Percentiles rank a stretch among this genome's conserved stretches.
phyloP scores from a whole-genome alignment of 805 yeast species.

The Metschnikowia shivogae region DNA sequence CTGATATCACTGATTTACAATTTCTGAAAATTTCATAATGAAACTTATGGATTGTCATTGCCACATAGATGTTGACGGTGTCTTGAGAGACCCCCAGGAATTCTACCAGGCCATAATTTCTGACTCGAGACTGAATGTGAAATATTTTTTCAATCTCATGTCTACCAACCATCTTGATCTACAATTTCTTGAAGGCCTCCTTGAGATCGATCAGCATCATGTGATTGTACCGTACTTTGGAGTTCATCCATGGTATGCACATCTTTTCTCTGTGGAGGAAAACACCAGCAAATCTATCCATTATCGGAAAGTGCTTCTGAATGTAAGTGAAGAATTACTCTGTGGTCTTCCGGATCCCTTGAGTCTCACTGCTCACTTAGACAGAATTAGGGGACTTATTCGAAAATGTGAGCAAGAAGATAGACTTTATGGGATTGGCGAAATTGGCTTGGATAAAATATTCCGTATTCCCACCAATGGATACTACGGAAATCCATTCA shows the following conservation, averaged over 20 bases:
- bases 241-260: slow-evolving; percentile 90
- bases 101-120: slow-evolving; percentile 5
- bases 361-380: slow-evolving; percentile 32
- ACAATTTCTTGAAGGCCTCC: slow-evolving; percentile 20
- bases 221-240: slow-evolving; percentile 54
- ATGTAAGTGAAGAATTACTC: slow-evolving; percentile 39
- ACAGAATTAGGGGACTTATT: slow-evolving; percentile 24
- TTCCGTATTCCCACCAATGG: slow-evolving; percentile 66
- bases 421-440: slow-evolving; percentile 59
- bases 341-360: slow-evolving; percentile 60
- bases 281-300: slow-evolving; percentile 44
- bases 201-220: slow-evolving; percentile 11
- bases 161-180: slow-evolving; percentile 36
- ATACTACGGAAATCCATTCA: slow-evolving; percentile 38
- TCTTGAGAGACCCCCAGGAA: slow-evolving; percentile 7
- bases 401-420: slow-evolving; percentile 10
- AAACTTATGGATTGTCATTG: slow-evolving; percentile 28
- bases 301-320: slow-evolving; percentile 49
- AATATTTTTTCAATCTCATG: slow-evolving; percentile 30
- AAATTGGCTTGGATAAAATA: slow-evolving; percentile 82
- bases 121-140: slow-evolving; percentile 4
- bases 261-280: slow-evolving; percentile 44
- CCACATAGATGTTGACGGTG: slow-evolving; percentile 23
- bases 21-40: background rate
- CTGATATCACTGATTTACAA: too few species aligned